A percentile compares a stretch with the other conserved stretches of the same genome.
These are phyloP conservation scores for Domatiomyces catenatus DNA, from an alignment of 2,329 filamentous ascomycete genomes.

Conservation along the genomic window DNA sequence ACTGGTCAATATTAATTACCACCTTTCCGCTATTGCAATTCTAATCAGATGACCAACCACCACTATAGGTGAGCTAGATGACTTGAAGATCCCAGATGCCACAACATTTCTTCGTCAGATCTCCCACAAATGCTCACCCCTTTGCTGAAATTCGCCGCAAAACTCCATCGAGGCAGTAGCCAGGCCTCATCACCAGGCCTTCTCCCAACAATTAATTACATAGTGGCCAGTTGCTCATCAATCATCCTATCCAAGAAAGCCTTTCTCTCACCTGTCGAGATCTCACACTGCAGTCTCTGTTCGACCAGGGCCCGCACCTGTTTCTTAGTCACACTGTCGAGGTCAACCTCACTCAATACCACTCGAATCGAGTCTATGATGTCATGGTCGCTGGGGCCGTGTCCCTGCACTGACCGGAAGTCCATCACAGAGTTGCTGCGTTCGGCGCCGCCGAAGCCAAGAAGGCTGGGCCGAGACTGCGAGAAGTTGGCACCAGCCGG, in stretches of 20 bases:
- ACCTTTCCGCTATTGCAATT: background rate
- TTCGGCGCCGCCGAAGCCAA: constrained; percentile 30
- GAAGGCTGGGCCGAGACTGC: constrained; percentile 28
- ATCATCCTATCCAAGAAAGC: constrained; percentile 87
- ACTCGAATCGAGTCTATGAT: constrained; percentile 74
- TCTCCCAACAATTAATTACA: constrained; percentile 39
- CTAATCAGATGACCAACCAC: background rate
- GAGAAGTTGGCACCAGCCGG: constrained; percentile 20
- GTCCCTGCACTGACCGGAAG: constrained; percentile 37
- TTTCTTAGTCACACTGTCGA: constrained; percentile 98
- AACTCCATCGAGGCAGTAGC: background rate
- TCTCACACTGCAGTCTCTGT: constrained; percentile 78
- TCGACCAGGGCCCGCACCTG: constrained; percentile 83
- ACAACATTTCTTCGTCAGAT: background rate
- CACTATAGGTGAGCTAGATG: background rate
- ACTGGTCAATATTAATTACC: background rate
- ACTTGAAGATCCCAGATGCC: background rate
- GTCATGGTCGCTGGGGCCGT: constrained; percentile 59
- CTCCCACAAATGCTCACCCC: background rate
- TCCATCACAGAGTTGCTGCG: constrained; percentile 39
- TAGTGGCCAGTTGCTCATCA: constrained; percentile 81
- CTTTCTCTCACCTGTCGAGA: constrained; percentile 61
- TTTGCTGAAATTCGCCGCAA: background rate
- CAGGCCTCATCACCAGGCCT: background rate
- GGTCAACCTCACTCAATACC: constrained; percentile 73